These are phyloP conservation scores for Podospora pseudocomata DNA, from an alignment of 495 filamentous ascomycete genomes.

Conservation along the genomic window DNA sequence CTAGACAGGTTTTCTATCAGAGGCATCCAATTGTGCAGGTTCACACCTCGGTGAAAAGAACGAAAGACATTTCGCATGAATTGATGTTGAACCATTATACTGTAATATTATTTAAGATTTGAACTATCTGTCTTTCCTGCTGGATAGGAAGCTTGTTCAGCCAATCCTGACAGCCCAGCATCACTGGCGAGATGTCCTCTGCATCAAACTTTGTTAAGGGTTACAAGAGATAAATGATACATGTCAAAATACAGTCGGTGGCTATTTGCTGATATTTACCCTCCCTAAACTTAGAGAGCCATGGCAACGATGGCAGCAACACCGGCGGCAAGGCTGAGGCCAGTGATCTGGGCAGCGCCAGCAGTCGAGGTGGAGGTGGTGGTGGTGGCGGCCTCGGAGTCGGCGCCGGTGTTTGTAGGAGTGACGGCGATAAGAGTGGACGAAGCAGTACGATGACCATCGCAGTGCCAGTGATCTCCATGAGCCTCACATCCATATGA, in stretches of 20 bases:
- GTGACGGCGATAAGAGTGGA: conserved; percentile 1
- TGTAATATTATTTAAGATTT: no score
- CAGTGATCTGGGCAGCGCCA: conserved; percentile 10
- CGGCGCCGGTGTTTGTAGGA: not conserved
- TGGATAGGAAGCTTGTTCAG: not conserved
- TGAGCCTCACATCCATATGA: conserved; percentile 36
- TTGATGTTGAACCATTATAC: no score
- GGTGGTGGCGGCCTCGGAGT: not conserved
- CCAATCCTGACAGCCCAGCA: not conserved
- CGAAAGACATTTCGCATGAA: no score
- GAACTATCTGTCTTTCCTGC: no score
- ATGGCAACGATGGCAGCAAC: conserved; percentile 12
- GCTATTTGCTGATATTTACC: not conserved
- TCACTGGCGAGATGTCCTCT: not conserved
- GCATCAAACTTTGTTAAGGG: not conserved
- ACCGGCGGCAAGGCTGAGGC: conserved; percentile 16
- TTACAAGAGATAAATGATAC: not conserved
- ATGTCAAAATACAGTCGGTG: not conserved
- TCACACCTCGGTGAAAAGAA: no score
- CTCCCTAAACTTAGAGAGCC: conserved; percentile 7
- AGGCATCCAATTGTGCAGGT: no score
- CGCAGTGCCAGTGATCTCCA: conserved; percentile 43
- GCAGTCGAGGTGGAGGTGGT: conserved; percentile 3
- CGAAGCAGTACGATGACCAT: conserved; percentile 26
- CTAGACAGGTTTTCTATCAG: no score